Percentiles rank a stretch among this genome's conserved stretches.
phyloP scores from a whole-genome alignment of 1,139 yeast species.

The Pichia sp. region DNA sequence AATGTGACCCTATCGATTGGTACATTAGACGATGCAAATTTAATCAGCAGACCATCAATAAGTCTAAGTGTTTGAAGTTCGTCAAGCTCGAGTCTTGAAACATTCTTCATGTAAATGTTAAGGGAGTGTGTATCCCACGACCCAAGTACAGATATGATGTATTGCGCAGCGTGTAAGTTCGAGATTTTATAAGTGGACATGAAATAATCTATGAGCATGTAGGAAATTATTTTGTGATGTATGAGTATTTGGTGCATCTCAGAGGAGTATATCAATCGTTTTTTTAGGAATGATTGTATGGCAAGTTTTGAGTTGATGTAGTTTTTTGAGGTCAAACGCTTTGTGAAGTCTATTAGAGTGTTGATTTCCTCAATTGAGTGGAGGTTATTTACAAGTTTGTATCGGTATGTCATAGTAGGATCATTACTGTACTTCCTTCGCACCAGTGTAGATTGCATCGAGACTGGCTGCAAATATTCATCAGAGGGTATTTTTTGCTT shows the following conservation, averaged over 20 bases:
- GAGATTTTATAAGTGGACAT: not conserved
- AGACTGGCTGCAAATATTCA: too few relatives aligned
- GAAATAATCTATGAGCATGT: constrained; percentile 6
- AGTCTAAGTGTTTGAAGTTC: too few relatives aligned
- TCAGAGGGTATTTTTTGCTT: too few relatives aligned
- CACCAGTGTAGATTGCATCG: too few relatives aligned
- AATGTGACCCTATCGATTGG: too few relatives aligned
- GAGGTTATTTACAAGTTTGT: constrained; percentile 2
- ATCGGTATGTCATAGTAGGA: constrained; percentile 3
- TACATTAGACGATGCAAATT: too few relatives aligned
- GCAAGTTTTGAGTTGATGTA: constrained; percentile 6
- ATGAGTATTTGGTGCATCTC: not conserved
- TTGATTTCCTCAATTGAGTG: constrained; percentile 3
- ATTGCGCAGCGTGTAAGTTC: not conserved
- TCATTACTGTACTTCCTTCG: too few relatives aligned
- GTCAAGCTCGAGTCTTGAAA: too few relatives aligned
- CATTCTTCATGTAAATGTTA: constrained; percentile 5
- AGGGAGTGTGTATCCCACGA: constrained; percentile 7
- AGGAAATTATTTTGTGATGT: constrained; percentile 1
- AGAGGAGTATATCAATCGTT: constrained; percentile 4
- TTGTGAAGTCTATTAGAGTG: not conserved
- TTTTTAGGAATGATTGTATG: constrained; percentile 6
- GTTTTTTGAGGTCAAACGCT: constrained; percentile 3
- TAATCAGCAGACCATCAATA: too few relatives aligned
- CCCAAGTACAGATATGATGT: not conserved